Conservation (phyloP, 169 alveolate genomes). For the Plasmodium relictum region DNA sequence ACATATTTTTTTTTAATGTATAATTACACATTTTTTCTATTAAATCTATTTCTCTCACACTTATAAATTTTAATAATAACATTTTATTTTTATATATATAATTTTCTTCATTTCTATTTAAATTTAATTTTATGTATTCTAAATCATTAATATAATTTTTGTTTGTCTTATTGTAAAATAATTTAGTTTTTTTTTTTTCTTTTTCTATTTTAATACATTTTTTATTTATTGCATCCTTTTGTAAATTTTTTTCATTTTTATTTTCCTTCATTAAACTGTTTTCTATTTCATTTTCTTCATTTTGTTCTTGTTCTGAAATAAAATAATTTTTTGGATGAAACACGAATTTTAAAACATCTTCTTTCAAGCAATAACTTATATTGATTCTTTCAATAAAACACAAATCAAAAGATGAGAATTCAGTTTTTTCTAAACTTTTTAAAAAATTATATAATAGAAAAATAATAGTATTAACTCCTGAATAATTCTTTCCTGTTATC, state of each 20-base stretch:
- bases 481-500: constrained; percentile 29
- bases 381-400: constrained; percentile 24
- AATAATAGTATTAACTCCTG: constrained; percentile 41
- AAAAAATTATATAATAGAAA: constrained; percentile 5
- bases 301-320: neutral
- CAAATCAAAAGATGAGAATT: neutral
- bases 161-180: neutral
- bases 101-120: neutral
- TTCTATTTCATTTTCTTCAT: neutral
- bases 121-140: neutral
- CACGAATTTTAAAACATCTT: constrained; percentile 12
- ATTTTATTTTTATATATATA: neutral
- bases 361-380: constrained; percentile 11
- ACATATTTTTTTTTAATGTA: constrained; percentile 29
- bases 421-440: neutral
- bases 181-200: neutral
- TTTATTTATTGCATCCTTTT: neutral
- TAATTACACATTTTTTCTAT: constrained; percentile 36
- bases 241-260: neutral
- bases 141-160: neutral
- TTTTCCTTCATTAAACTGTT: neutral
- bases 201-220: neutral
- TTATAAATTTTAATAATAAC: constrained; percentile 8
- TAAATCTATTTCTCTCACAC: neutral
- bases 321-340: neutral